Evolutionary conservation across 2,329 filamentous ascomycete genomes (phyloP), one percentile per base, ranked within the genome.

Genomic region (Karstenula rhodostoma): DNA sequence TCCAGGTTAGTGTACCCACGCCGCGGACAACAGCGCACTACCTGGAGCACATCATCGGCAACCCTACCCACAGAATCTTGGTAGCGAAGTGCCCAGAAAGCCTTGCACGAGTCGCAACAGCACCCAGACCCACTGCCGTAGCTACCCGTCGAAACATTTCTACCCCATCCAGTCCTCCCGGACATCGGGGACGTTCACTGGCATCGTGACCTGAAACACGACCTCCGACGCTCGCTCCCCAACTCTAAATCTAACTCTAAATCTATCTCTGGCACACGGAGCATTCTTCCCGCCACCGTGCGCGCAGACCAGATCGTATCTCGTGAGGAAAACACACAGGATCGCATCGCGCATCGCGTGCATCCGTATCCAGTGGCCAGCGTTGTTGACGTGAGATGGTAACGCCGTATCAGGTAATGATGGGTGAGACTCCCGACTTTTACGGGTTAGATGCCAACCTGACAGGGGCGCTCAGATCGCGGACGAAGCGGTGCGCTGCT

Each of bases 111-210:
- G 17, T 40, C 23, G 19, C 19, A 9, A 46, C 44, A 17, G 23
- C 44, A n/a, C 44, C 8, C 27, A n/a, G 23, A 29, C 35, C 23
- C 32, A 19, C 29, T 12, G 33, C 49, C 49, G 37, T 53, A 29
- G 22, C 23, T 53, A 53, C n/a, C 33, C 50, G 50, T 53, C 22
- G 25, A 10, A 29, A 44, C 8, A 8, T 40, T 40, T 40, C 37
- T 40, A n/a, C 37, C 37, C 37, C 17, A 40, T 40, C 37, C 19
- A 53, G 19, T 19, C 22, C 22, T 32, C 19, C 17, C 52, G 52
- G 52, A 46, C 52, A 47, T 55, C 42, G 52, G 52, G 52, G 40
- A 55, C 29, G 52, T 55, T 46, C 52, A n/a, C 22, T 23, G 37
- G 42, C 42, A 23, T 25, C n/a, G n/a, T 17, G 29, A 55, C 27